Conservation (phyloP, 306 rosid species). For the Parietaria judaica region DNA sequence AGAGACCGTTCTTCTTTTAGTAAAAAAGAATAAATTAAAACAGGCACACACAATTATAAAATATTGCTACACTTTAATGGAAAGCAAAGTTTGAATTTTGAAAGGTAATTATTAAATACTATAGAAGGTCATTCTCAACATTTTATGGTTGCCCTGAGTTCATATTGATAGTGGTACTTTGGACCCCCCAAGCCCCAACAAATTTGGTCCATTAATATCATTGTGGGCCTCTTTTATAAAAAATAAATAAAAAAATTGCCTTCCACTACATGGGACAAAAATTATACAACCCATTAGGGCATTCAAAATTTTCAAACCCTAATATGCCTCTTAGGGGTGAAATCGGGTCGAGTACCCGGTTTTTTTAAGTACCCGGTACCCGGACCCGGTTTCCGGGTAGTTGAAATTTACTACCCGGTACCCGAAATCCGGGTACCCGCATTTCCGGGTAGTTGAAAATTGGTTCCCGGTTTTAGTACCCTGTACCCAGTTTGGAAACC, state of each 20-base stretch:
- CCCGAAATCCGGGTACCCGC: too few species aligned
- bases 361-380: too few species aligned
- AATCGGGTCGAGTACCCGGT: too few species aligned
- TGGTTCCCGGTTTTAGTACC: too few species aligned
- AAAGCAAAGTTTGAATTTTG: not conserved
- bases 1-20: too few species aligned
- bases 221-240: slow-evolving; percentile 14
- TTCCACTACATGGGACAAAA: slow-evolving; percentile 18
- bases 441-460: too few species aligned
- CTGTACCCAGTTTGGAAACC: too few species aligned
- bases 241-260: slow-evolving; percentile 4
- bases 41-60: too few species aligned
- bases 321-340: slow-evolving; percentile 15
- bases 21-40: too few species aligned
- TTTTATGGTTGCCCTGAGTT: not conserved
- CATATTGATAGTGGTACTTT: not conserved
- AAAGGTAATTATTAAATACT: not conserved
- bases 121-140: not conserved
- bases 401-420: too few species aligned
- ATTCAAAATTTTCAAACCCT: slow-evolving; percentile 6
- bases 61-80: not conserved
- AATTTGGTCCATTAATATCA: not conserved
- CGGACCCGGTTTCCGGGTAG: too few species aligned
- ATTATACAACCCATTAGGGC: not conserved
- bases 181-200: slow-evolving; percentile 10